These are phyloP conservation scores for Termitomyces eurrhizus DNA, from an alignment of 768 basidiomycete genomes.

Conservation along the genomic window DNA sequence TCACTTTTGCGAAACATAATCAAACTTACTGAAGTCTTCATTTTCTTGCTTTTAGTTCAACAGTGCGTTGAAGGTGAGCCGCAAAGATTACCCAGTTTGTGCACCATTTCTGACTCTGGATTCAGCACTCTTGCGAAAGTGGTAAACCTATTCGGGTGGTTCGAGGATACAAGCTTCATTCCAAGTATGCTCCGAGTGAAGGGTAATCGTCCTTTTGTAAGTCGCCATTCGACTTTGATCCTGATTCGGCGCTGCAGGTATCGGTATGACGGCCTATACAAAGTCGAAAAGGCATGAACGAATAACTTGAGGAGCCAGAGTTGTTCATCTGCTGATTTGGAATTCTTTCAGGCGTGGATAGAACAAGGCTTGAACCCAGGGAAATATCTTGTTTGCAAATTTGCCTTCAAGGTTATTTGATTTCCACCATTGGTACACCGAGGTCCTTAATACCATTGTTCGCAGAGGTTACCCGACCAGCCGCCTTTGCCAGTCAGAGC, in stretches of 20 bases:
- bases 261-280: constrained; percentile 88
- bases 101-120: background rate
- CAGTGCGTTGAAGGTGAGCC: constrained; percentile 55
- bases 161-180: constrained; percentile 74
- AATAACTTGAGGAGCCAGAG: background rate
- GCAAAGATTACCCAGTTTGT: background rate
- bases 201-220: constrained; percentile 41
- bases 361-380: constrained; percentile 65
- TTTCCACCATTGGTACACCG: background rate
- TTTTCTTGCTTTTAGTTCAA: constrained; percentile 44
- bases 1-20: background rate
- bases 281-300: constrained; percentile 60
- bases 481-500: constrained; percentile 40
- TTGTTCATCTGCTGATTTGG: background rate
- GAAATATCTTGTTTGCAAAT: constrained; percentile 83
- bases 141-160: constrained; percentile 84
- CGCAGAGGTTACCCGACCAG: constrained; percentile 53
- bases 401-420: constrained; percentile 62
- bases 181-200: constrained; percentile 73
- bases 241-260: constrained; percentile 43
- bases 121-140: constrained; percentile 71
- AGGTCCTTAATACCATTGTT: background rate
- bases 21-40: background rate
- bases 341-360: constrained; percentile 56
- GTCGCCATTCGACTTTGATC: background rate